These are phyloP conservation scores for Boletus subcaerulescens DNA, from an alignment of 768 basidiomycete species.

Conservation along the genomic window DNA sequence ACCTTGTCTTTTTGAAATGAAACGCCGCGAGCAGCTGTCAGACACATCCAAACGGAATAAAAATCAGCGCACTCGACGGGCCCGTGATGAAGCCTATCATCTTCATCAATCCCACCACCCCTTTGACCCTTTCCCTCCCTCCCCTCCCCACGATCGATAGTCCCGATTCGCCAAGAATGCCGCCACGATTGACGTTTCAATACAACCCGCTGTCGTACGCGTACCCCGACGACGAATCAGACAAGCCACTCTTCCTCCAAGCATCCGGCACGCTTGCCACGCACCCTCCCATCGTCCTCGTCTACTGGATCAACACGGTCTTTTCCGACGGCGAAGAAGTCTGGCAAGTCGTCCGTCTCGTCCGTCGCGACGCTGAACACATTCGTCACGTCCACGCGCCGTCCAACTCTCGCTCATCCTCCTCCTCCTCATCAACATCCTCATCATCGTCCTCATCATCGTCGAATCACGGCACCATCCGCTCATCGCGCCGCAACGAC, in stretches of 20 bases:
- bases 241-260: slow-evolving; percentile 26
- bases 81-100: neutral
- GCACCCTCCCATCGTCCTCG: slow-evolving; percentile 3
- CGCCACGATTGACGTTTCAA: slow-evolving; percentile 14
- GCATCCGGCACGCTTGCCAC: slow-evolving; percentile 6
- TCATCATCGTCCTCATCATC: too few species aligned
- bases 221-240: slow-evolving; percentile 24
- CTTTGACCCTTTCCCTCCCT: too few species aligned
- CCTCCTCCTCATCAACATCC: too few species aligned
- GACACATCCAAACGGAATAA: slow-evolving; percentile 1
- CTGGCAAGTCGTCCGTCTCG: slow-evolving; percentile 29
- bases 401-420: too few species aligned
- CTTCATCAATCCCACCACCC: too few species aligned
- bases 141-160: too few species aligned
- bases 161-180: neutral
- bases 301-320: slow-evolving; percentile 27
- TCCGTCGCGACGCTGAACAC: neutral
- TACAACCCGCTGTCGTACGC: slow-evolving; percentile 21
- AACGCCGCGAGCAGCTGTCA: slow-evolving; percentile 13
- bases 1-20: slow-evolving; percentile 5
- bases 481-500: too few species aligned
- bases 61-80: slow-evolving; percentile 8
- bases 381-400: too few species aligned
- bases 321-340: slow-evolving; percentile 24
- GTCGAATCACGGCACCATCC: too few species aligned